Evolutionary conservation across 169 alveolate genomes (phyloP).

Genomic region (Blepharisma undulans): DNA sequence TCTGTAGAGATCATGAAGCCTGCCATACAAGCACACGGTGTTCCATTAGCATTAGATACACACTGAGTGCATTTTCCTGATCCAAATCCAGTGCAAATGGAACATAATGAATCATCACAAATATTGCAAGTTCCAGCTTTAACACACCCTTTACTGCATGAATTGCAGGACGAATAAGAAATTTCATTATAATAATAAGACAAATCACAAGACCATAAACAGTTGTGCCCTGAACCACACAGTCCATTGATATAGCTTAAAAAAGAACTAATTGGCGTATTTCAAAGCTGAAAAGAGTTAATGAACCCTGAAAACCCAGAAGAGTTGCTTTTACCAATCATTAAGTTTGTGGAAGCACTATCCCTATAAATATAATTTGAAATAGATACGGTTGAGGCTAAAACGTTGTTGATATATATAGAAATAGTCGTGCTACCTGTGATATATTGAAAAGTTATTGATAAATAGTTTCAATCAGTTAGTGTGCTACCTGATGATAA

Average conservation of each 20-base stretch:
- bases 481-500: not conserved
- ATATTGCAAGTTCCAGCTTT: not conserved
- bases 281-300: not conserved
- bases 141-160: slow-evolving; percentile 3
- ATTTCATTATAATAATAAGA: not conserved
- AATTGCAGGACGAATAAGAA: not conserved
- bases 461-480: not conserved
- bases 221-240: not conserved
- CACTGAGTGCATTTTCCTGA: slow-evolving; percentile 20
- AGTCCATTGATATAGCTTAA: not conserved
- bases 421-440: not conserved
- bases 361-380: not conserved
- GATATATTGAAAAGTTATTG: not conserved
- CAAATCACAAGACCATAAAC: not conserved
- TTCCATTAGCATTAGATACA: not conserved
- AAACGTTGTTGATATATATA: not conserved
- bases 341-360: not conserved
- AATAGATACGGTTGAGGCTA: not conserved
- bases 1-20: not conserved
- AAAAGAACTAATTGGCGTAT: not conserved
- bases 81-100: not conserved
- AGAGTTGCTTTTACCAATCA: not conserved
- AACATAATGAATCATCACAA: not conserved
- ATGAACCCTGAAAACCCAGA: not conserved
- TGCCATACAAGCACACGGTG: not conserved